Conservation (phyloP, 2,329 filamentous ascomycete genomes). For the Tolypocladium sp. region DNA sequence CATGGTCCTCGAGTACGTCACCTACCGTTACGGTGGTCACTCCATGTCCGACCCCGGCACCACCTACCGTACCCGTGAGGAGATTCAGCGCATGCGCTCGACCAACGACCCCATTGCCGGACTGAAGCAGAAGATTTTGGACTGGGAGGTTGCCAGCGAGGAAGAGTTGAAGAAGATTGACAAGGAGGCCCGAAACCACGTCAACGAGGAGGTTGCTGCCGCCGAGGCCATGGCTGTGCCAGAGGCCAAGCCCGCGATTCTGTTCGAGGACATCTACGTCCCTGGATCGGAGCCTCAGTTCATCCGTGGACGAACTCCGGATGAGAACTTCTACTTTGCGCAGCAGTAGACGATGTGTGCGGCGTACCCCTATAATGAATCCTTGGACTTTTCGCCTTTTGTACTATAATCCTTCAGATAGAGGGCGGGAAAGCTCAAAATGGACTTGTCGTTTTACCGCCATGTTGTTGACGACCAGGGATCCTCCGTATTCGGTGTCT, state of each 20-base stretch:
- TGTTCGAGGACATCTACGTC: constrained; percentile 96
- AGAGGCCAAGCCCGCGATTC: constrained; percentile 68
- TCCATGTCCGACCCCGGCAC: constrained; percentile 99
- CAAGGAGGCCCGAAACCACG: constrained; percentile 78
- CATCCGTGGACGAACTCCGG: constrained; percentile 76
- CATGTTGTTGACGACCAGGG: neutral
- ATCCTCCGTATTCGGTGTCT: neutral
- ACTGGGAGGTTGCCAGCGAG: constrained; percentile 86
- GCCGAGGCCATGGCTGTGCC: constrained; percentile 84
- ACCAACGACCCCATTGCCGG: constrained; percentile 98
- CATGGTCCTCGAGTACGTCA: constrained; percentile 96
- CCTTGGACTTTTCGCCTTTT: constrained; percentile 16
- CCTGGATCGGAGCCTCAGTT: constrained; percentile 78
- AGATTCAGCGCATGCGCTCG: constrained; percentile 98
- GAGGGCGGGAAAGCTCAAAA: constrained; percentile 12
- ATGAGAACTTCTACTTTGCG: constrained; percentile 92
- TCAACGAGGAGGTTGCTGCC: constrained; percentile 82
- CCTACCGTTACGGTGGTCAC: constrained; percentile 98
- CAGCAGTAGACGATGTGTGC: constrained; percentile 28
- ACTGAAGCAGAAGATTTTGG: constrained; percentile 94
- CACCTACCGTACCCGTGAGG: constrained; percentile 97
- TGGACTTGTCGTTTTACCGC: constrained; percentile 8
- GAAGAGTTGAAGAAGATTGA: constrained; percentile 94
- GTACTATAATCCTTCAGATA: constrained; percentile 13
- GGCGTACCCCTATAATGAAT: constrained; percentile 19